These are phyloP conservation scores for Lindgomyces ingoldianus DNA, from an alignment of 495 filamentous ascomycete species.

Conservation along the genomic window DNA sequence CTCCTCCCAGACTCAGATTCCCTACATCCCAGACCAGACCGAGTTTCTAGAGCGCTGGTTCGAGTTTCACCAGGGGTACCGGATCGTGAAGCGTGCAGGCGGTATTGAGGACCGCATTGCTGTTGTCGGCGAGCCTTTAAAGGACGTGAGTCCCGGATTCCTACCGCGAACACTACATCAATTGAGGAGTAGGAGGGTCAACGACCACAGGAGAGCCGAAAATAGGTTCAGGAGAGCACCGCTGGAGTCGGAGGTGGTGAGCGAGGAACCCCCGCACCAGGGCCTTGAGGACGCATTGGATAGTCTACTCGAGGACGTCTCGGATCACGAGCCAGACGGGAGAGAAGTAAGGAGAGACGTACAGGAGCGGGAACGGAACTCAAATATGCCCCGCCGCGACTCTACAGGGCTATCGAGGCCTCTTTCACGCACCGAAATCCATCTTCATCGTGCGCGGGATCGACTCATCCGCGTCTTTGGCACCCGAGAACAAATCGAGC, in stretches of 20 bases:
- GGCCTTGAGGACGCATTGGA: slow-evolving; percentile 44
- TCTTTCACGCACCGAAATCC: not conserved
- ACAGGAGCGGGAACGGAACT: not conserved
- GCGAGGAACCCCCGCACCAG: slow-evolving; percentile 15
- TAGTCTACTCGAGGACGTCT: slow-evolving; percentile 39
- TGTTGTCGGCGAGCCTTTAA: slow-evolving; percentile 47
- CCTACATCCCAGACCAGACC: slow-evolving; percentile 46
- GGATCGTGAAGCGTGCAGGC: slow-evolving; percentile 41
- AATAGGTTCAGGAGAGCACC: slow-evolving; percentile 16
- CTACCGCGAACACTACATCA: slow-evolving; percentile 47
- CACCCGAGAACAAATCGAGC: slow-evolving; percentile 46
- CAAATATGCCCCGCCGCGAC: slow-evolving; percentile 1
- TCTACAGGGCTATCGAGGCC: slow-evolving; percentile 3
- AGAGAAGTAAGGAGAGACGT: not conserved
- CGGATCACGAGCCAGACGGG: slow-evolving; percentile 19
- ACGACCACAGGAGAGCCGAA: slow-evolving; percentile 17
- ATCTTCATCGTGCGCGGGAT: slow-evolving; percentile 29
- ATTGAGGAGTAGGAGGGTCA: slow-evolving; percentile 33
- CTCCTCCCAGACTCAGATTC: slow-evolving; percentile 44
- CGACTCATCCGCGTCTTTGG: slow-evolving; percentile 45
- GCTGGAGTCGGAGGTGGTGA: slow-evolving; percentile 16
- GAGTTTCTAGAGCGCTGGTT: slow-evolving; percentile 48
- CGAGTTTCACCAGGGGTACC: slow-evolving; percentile 49
- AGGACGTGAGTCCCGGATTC: slow-evolving; percentile 47
- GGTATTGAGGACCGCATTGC: slow-evolving; percentile 45